Conservation (phyloP, 768 basidiomycete species). For the Pleurotus tuber-regium region DNA sequence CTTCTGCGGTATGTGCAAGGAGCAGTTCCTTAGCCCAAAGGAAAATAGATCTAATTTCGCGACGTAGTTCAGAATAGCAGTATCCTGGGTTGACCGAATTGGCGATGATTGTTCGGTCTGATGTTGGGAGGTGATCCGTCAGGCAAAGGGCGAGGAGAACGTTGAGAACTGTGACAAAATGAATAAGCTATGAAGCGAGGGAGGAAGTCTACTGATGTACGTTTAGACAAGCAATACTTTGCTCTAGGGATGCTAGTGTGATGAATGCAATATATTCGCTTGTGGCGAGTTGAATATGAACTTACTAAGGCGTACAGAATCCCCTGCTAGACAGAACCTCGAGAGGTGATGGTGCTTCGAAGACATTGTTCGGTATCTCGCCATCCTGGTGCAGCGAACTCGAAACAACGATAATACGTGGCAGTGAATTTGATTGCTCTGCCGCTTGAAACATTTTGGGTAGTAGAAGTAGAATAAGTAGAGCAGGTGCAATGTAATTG, state of each 20-base stretch:
- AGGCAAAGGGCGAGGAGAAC: slow-evolving; percentile 38
- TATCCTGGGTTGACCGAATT: slow-evolving; percentile 39
- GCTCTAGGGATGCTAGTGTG: slow-evolving; percentile 13
- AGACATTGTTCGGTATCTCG: slow-evolving; percentile 20
- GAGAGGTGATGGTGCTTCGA: slow-evolving; percentile 26
- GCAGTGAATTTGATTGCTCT: slow-evolving; percentile 19
- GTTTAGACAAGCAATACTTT: slow-evolving; percentile 34
- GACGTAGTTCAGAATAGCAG: slow-evolving; percentile 36
- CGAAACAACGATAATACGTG: slow-evolving; percentile 40
- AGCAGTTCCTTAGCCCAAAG: slow-evolving; percentile 22
- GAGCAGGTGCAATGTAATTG: slow-evolving; percentile 39
- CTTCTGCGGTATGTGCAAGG: slow-evolving; percentile 34
- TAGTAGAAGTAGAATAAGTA: slow-evolving; percentile 40
- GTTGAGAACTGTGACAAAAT: slow-evolving; percentile 32
- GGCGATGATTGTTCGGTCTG: slow-evolving; percentile 26
- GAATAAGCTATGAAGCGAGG: background rate
- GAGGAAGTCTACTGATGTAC: slow-evolving; percentile 22
- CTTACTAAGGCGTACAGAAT: slow-evolving; percentile 17
- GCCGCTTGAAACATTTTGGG: slow-evolving; percentile 41
- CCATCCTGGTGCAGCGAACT: slow-evolving; percentile 39
- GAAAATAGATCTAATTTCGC: slow-evolving; percentile 20
- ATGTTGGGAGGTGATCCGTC: slow-evolving; percentile 22
- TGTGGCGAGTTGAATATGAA: background rate
- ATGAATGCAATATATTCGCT: no score
- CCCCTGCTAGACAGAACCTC: slow-evolving; percentile 28